phyloP scores from a whole-genome alignment of 768 basidiomycete species.

The Lyophyllum shimeji region DNA sequence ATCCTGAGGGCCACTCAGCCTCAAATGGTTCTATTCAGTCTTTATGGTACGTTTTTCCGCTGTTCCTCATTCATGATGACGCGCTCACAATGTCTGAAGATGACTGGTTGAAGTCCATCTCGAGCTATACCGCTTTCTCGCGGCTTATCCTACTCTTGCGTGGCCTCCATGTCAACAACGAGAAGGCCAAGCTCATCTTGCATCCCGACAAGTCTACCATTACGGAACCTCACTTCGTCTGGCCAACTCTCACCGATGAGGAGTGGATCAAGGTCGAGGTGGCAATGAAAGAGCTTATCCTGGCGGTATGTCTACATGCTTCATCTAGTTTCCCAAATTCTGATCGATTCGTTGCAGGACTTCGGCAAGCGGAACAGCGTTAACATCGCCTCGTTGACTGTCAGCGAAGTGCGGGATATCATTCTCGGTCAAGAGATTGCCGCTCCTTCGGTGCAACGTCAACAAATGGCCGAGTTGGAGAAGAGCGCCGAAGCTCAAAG shows the following conservation, averaged over 20 bases:
- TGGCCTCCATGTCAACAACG: conserved; percentile 97
- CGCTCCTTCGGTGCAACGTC: conserved; percentile 91
- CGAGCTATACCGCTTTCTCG: conserved; percentile 98
- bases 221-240: conserved; percentile 97
- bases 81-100: conserved; percentile 43
- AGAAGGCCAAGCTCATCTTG: conserved; percentile 98
- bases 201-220: conserved; percentile 97
- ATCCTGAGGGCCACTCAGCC: conserved; percentile 97
- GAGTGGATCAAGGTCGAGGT: conserved; percentile 99
- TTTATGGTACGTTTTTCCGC: conserved; percentile 62
- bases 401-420: conserved; percentile 96
- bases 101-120: conserved; percentile 99
- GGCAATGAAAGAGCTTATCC: conserved; percentile 95
- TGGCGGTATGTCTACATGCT: conserved; percentile 54
- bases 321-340: neutral
- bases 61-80: neutral
- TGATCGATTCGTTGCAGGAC: conserved; percentile 49
- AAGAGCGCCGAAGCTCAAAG: conserved; percentile 93
- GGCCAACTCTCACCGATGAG: conserved; percentile 90
- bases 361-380: conserved; percentile 99
- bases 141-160: conserved; percentile 95
- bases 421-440: conserved; percentile 99
- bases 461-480: conserved; percentile 99
- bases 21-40: conserved; percentile 98
- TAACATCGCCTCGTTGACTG: conserved; percentile 95